phyloP scores from a whole-genome alignment of 2,329 filamentous ascomycete species.

The Pyricularia sp. region DNA sequence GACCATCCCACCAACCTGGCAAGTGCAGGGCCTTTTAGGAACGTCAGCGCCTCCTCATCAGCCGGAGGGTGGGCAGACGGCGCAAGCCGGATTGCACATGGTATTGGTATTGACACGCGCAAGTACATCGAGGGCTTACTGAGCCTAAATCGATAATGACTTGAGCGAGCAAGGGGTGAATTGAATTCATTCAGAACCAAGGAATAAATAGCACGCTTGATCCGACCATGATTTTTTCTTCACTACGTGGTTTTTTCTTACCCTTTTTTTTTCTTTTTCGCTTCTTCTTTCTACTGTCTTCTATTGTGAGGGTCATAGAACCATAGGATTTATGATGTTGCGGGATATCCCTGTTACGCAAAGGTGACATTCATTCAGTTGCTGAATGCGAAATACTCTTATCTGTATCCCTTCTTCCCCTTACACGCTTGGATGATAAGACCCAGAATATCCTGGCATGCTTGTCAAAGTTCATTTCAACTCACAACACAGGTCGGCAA shows the following conservation, averaged over 20 bases:
- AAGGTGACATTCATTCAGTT: too few relatives aligned
- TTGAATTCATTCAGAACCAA: neutral
- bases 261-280: too few relatives aligned
- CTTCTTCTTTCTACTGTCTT: too few relatives aligned
- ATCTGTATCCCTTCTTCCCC: too few relatives aligned
- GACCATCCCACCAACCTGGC: slow-evolving; percentile 34
- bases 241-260: neutral
- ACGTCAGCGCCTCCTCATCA: slow-evolving; percentile 19
- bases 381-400: too few relatives aligned
- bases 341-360: too few relatives aligned
- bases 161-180: neutral
- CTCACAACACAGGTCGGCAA: neutral
- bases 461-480: neutral
- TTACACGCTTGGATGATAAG: too few relatives aligned
- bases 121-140: slow-evolving; percentile 66
- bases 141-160: slow-evolving; percentile 44
- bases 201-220: neutral
- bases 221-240: neutral
- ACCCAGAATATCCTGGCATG: neutral
- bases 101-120: slow-evolving; percentile 68
- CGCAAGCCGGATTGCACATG: slow-evolving; percentile 54
- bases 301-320: too few relatives aligned
- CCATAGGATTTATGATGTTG: too few relatives aligned
- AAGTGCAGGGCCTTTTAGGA: slow-evolving; percentile 21
- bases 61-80: slow-evolving; percentile 39